Evolutionary conservation across 306 rosid species (phyloP).

Genomic region (Senna siamea): DNA sequence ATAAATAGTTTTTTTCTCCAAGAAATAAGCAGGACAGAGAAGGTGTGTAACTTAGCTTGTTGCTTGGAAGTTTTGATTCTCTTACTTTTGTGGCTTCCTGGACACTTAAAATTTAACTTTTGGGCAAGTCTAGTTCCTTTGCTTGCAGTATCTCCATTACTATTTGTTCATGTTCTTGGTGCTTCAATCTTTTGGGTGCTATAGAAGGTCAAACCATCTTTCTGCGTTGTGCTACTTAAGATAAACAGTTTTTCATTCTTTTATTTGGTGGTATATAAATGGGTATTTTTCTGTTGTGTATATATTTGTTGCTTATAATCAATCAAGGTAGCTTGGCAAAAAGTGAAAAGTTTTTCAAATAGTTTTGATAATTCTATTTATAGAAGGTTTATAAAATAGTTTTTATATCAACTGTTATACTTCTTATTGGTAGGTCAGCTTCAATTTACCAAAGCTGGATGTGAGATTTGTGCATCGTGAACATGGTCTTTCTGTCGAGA

Average conservation of each 20-base stretch:
- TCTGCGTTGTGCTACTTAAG: constrained; percentile 25
- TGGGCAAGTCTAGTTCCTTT: background rate
- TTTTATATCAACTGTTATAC: constrained; percentile 26
- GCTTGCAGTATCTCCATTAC: constrained; percentile 1
- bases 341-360: background rate
- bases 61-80: constrained; percentile 7
- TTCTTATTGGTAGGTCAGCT: constrained; percentile 66
- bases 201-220: constrained; percentile 6
- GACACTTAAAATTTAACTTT: constrained; percentile 2
- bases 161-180: constrained; percentile 21
- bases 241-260: constrained; percentile 2
- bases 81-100: constrained; percentile 6
- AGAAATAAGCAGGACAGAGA: background rate
- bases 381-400: constrained; percentile 13
- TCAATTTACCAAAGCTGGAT: constrained; percentile 71
- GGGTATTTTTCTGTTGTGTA: background rate
- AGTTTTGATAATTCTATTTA: background rate
- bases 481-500: constrained; percentile 66
- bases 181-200: background rate
- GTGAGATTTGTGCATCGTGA: constrained; percentile 70
- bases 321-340: background rate
- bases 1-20: background rate
- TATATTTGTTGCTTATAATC: constrained; percentile 9
- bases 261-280: background rate
- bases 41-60: background rate